Base-by-base conservation (phyloP, 2,329 filamentous ascomycete genomes). In the Pleurostoma richardsiae region DNA sequence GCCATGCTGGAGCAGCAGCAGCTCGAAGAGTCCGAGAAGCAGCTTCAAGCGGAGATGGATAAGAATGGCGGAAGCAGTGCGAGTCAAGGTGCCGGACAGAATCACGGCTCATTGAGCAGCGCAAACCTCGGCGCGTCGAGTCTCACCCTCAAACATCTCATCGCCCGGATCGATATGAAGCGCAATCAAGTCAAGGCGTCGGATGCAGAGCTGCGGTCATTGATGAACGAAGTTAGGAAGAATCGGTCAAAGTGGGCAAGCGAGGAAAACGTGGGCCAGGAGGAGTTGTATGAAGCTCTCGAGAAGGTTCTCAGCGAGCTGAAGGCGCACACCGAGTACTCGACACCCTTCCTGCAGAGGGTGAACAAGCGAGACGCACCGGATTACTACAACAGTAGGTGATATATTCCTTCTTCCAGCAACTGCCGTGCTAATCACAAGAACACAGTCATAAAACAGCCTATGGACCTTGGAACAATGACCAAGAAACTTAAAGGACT, bases 191-290 rank as follows among this genome's bases (percentile, higher is more conserved):
- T 99, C 44, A 82, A 85, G 63, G 92, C 94, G 19, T 95, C 91
- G 1, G 94, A 99, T 70, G 87, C 90, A 28, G 92, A 99, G 62
- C 74, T 99, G 49, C 83, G 94, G 49, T 89, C 86, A 43, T 72
- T 99, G 49, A 96, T 99, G 80, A 96, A 94, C 58, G 94, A 99
- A 67, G 94, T 99, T 19, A 83, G 94, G 53, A 99, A 97, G 67
- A 97, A 97, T 58, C 80, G 94, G 59, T 97, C 92, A 68, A 99
- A 99, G 70, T 99, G 94, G 94, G 92, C 94, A 4, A 97, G 88
- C 64, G 94, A 97, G 66, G 94, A 99, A 57, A 94, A 95, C 56
- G 86, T 99, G 51, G 92, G 94, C 49, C 94, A 99, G 67, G 94
- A 99, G 67, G 94, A 99, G 67, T 77, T 99, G 5, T 99, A 99